Conservation (phyloP, 495 filamentous ascomycete species). For the Hypoxylon trugodes region DNA sequence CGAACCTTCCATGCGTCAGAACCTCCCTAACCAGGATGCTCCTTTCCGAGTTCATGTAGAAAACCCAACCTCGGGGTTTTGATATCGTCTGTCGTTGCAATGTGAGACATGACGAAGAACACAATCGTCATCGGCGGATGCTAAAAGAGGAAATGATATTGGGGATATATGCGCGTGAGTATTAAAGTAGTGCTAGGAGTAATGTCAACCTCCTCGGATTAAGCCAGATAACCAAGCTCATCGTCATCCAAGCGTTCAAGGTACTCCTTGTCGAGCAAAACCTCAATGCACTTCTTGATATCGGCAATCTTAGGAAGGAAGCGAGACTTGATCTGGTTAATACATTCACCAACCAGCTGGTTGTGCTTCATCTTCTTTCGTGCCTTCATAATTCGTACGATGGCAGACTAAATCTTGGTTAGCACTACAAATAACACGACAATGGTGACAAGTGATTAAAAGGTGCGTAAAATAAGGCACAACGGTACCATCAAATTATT, state of each 20-base stretch:
- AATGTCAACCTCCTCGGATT: constrained; percentile 23
- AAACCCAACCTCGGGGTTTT: constrained; percentile 8
- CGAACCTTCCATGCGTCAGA: constrained; percentile 13
- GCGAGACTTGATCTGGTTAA: constrained; percentile 90
- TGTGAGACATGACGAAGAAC: constrained; percentile 12
- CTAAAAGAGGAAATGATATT: constrained; percentile 10
- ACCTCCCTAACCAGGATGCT: constrained; percentile 12
- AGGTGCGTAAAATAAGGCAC: no score
- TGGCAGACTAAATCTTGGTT: constrained; percentile 76
- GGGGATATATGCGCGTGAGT: constrained; percentile 9
- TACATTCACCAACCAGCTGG: constrained; percentile 90
- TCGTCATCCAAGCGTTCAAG: constrained; percentile 94
- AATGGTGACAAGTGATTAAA: neutral
- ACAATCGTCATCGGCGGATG: constrained; percentile 11
- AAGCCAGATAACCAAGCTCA: constrained; percentile 91
- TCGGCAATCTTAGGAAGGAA: constrained; percentile 93
- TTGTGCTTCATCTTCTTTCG: constrained; percentile 98
- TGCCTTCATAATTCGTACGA: constrained; percentile 99
- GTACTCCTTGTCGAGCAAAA: constrained; percentile 98
- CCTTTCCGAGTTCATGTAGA: constrained; percentile 9
- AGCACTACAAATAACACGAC: constrained; percentile 2
- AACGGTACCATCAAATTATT: no score
- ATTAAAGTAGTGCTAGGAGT: constrained; percentile 5
- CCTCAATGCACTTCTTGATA: constrained; percentile 99
- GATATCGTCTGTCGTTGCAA: neutral